Evolutionary conservation across 1,284 basidiomycete species (phyloP).

Genomic region (Mycena citricolor): DNA sequence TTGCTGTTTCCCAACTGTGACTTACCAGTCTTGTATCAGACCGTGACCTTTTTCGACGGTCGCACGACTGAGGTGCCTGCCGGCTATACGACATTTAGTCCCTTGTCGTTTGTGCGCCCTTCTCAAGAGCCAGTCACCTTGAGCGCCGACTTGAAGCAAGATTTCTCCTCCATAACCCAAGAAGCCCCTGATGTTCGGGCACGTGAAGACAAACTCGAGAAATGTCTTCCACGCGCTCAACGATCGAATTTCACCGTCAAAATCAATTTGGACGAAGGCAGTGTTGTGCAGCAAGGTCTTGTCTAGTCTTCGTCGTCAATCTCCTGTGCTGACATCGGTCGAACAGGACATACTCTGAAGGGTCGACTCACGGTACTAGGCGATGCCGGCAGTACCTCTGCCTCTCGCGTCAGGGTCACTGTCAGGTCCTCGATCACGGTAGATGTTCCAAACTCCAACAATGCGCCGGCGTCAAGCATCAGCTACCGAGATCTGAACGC

Average conservation of each 20-base stretch:
- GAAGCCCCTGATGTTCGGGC: too few species aligned
- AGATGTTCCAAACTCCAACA: neutral
- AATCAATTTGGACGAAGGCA: neutral
- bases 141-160: slow-evolving; percentile 4
- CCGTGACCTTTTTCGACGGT: slow-evolving; percentile 10
- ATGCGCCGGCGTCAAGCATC: neutral
- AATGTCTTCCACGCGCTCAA: neutral
- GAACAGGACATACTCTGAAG: slow-evolving; percentile 4
- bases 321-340: neutral
- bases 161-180: neutral
- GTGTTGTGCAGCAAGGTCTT: neutral
- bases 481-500: neutral
- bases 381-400: neutral
- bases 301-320: neutral
- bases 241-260: neutral
- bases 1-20: neutral
- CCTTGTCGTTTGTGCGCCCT: neutral
- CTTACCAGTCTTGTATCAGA: neutral
- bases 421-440: neutral
- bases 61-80: slow-evolving; percentile 1
- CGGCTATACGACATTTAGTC: slow-evolving; percentile 13
- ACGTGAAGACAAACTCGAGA: neutral
- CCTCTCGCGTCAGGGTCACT: neutral
- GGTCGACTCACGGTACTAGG: slow-evolving; percentile 6
- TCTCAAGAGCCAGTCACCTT: neutral